A percentile compares a stretch with the other conserved stretches of the same genome.
phyloP scores from a whole-genome alignment of 2,329 filamentous ascomycete species.

The Penicillium sp. region DNA sequence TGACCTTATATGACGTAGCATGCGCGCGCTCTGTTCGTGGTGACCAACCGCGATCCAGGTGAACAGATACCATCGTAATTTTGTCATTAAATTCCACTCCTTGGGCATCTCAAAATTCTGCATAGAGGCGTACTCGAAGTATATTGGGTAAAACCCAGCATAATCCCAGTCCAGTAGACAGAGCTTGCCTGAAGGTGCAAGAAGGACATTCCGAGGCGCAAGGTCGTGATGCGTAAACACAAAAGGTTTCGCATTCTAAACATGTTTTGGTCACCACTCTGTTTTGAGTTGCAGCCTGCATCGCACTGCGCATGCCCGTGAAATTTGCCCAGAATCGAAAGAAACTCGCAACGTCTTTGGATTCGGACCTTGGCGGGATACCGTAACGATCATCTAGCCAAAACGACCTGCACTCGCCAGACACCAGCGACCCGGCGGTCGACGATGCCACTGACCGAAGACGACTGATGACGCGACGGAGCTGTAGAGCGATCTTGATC shows the following conservation, averaged over 20 bases:
- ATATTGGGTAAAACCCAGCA: slow-evolving; percentile 17
- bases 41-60: slow-evolving; percentile 4
- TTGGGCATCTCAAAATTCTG: slow-evolving; percentile 16
- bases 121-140: slow-evolving; percentile 19
- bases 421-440: slow-evolving; percentile 19
- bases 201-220: slow-evolving; percentile 19
- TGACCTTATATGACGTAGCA: slow-evolving; percentile 6
- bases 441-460: slow-evolving; percentile 20
- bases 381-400: slow-evolving; percentile 22
- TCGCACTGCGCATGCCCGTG: slow-evolving; percentile 13
- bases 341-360: slow-evolving; percentile 17
- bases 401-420: slow-evolving; percentile 11
- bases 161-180: slow-evolving; percentile 19
- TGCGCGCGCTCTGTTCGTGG: background rate
- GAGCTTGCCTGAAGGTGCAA: slow-evolving; percentile 16
- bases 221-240: slow-evolving; percentile 21
- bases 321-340: slow-evolving; percentile 22
- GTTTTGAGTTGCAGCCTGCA: slow-evolving; percentile 13
- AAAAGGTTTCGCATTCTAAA: slow-evolving; percentile 9
- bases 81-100: slow-evolving; percentile 30
- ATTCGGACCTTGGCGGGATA: slow-evolving; percentile 17
- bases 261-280: background rate
- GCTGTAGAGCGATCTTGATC: slow-evolving; percentile 19
- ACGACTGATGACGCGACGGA: slow-evolving; percentile 18
- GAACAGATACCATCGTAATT: slow-evolving; percentile 65